These are phyloP conservation scores for Capsicum pubescens DNA, from an alignment of 257 asterid species.

Conservation along the genomic window DNA sequence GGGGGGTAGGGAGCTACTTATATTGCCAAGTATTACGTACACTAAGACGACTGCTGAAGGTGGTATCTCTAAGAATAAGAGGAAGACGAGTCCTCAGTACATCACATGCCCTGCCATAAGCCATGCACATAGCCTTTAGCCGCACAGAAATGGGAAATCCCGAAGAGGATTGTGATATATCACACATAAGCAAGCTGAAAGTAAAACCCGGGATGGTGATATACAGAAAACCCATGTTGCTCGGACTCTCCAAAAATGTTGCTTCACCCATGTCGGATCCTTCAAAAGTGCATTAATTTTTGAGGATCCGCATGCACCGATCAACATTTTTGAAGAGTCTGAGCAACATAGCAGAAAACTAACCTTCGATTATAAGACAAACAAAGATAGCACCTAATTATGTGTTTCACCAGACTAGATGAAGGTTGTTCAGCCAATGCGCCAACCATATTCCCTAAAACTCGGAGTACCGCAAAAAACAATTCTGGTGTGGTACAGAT, in stretches of 20 bases:
- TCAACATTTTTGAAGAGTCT: too few relatives aligned
- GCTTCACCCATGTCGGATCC: too few relatives aligned
- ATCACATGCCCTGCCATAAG: slow-evolving; percentile 37
- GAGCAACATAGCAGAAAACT: neutral
- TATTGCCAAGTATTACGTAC: slow-evolving; percentile 35
- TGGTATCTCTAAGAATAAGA: slow-evolving; percentile 41
- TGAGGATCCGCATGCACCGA: too few relatives aligned
- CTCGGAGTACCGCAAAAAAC: slow-evolving; percentile 41
- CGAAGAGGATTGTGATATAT: slow-evolving; percentile 22
- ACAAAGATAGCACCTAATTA: slow-evolving; percentile 46
- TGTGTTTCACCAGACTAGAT: slow-evolving; percentile 38
- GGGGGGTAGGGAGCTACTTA: neutral
- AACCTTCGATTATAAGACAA: slow-evolving; percentile 46
- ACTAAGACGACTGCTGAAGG: slow-evolving; percentile 39
- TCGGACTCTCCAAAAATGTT: too few relatives aligned
- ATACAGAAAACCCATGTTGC: neutral
- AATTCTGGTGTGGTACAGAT: slow-evolving; percentile 36
- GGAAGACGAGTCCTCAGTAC: slow-evolving; percentile 39
- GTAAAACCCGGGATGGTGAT: neutral
- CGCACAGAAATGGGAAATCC: neutral
- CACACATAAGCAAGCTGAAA: slow-evolving; percentile 13
- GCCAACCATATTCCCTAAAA: slow-evolving; percentile 38
- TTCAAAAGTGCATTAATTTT: too few relatives aligned
- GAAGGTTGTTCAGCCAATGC: slow-evolving; percentile 42
- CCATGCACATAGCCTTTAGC: neutral